Conservation (phyloP, 495 filamentous ascomycete species). For the Cairneyella variabilis region DNA sequence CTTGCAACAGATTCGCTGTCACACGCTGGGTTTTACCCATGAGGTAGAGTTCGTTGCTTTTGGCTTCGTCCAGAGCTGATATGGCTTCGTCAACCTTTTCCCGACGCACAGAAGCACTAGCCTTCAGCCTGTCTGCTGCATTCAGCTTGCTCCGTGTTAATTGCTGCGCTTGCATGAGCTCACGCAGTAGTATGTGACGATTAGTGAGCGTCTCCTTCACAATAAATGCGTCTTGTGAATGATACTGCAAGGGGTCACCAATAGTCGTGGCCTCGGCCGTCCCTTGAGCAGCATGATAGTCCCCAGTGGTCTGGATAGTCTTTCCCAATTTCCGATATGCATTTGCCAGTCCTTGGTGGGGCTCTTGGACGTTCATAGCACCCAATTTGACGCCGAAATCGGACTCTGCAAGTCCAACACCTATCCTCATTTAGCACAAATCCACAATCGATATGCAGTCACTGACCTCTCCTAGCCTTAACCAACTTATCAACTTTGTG, state of each 20-base stretch:
- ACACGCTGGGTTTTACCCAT: conserved; percentile 80
- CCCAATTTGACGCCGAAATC: conserved; percentile 89
- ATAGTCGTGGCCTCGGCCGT: conserved; percentile 95
- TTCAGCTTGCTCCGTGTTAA: conserved; percentile 69
- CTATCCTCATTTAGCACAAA: conserved; percentile 40
- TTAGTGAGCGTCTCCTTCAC: conserved; percentile 99
- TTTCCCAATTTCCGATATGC: conserved; percentile 96
- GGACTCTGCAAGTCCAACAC: conserved; percentile 86
- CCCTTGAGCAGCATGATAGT: conserved; percentile 95
- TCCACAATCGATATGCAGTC: background rate
- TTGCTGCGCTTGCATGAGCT: conserved; percentile 85
- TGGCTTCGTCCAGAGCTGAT: conserved; percentile 79
- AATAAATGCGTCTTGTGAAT: conserved; percentile 94
- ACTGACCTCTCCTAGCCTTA: conserved; percentile 81
- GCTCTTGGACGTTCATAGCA: conserved; percentile 82
- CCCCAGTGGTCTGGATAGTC: conserved; percentile 85
- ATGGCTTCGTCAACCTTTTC: conserved; percentile 98
- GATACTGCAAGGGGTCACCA: conserved; percentile 89
- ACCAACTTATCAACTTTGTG: conserved; percentile 95
- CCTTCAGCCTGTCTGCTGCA: conserved; percentile 84
- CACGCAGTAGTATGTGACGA: conserved; percentile 95
- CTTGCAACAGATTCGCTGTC: conserved; percentile 80
- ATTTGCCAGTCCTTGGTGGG: conserved; percentile 77
- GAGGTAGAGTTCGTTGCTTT: conserved; percentile 71
- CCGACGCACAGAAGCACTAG: conserved; percentile 72